phyloP scores from a whole-genome alignment of 2,329 filamentous ascomycete genomes.

The Scytalidium sp. region DNA sequence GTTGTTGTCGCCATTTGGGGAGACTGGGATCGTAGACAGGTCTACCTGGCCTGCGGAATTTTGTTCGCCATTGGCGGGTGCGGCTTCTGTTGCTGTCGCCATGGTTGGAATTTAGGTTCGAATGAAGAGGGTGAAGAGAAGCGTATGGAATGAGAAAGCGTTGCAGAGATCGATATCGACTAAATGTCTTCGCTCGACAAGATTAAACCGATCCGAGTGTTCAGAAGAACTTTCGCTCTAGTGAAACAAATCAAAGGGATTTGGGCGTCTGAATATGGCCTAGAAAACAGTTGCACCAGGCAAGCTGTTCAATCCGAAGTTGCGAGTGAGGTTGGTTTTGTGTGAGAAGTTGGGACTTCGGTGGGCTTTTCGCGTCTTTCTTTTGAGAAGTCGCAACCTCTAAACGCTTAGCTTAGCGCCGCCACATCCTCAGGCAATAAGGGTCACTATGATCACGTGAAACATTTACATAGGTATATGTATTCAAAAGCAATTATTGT shows the following conservation, averaged over 20 bases:
- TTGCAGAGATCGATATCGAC: not conserved
- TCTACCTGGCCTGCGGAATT: constrained; percentile 52
- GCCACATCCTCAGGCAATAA: not conserved
- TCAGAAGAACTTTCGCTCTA: not conserved
- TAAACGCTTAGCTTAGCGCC: not conserved
- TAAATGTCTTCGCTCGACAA: not conserved
- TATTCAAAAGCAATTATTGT: too few species aligned
- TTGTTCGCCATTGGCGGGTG: constrained; percentile 13
- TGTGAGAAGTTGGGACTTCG: not conserved
- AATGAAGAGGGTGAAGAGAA: constrained; percentile 3
- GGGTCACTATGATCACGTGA: not conserved
- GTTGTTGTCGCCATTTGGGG: constrained; percentile 58
- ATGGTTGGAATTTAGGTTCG: constrained; percentile 15
- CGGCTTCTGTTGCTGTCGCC: constrained; percentile 20
- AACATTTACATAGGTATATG: not conserved
- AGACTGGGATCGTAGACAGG: constrained; percentile 65
- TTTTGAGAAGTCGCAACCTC: not conserved
- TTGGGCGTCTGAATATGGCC: not conserved
- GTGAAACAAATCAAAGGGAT: not conserved
- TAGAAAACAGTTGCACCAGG: constrained; percentile 25
- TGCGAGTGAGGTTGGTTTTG: not conserved
- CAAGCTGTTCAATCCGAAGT: constrained; percentile 14
- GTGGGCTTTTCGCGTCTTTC: not conserved
- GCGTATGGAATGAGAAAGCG: not conserved
- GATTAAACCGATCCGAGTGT: not conserved